These are phyloP conservation scores for Quambalaria eucalypti DNA, from an alignment of 1,284 basidiomycete species.

Conservation along the genomic window DNA sequence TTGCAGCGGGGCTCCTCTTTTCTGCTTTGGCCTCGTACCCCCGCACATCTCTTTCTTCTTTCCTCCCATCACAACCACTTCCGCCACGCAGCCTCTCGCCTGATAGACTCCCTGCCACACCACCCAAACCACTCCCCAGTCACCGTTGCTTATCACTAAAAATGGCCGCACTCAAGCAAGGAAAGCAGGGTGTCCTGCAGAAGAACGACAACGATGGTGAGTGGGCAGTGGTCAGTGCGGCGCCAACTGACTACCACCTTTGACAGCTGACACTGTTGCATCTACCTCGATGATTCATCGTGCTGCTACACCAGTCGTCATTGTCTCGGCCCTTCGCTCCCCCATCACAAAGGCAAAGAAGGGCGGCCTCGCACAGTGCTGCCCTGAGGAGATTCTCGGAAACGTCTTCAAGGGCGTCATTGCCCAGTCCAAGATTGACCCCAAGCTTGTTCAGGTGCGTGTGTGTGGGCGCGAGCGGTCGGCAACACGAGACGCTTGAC, in stretches of 20 bases:
- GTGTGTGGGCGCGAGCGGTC: background rate
- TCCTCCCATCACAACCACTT: too few relatives aligned
- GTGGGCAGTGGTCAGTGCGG: conserved; percentile 4
- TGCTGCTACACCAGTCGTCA: conserved; percentile 57
- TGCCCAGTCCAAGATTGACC: conserved; percentile 58
- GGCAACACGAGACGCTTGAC: background rate
- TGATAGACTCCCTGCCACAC: too few relatives aligned
- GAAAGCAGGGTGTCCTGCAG: conserved; percentile 38
- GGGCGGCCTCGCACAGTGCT: conserved; percentile 73
- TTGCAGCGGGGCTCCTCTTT: too few relatives aligned
- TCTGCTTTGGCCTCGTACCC: too few relatives aligned
- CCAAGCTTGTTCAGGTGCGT: conserved; percentile 62
- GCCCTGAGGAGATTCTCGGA: conserved; percentile 45
- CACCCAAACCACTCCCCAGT: too few relatives aligned
- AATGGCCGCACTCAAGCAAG: conserved; percentile 3
- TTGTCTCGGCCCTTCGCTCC: conserved; percentile 76
- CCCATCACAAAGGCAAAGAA: conserved; percentile 84
- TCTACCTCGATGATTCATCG: background rate
- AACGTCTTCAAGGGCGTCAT: conserved; percentile 26
- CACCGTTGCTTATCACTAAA: background rate
- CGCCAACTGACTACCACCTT: background rate
- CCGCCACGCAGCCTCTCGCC: too few relatives aligned
- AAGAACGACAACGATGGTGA: conserved; percentile 46
- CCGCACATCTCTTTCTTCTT: too few relatives aligned
- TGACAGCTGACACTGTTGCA: background rate